These are phyloP conservation scores for Vanilla planifolia DNA, from an alignment of 106 monocot species.

Conservation along the genomic window DNA sequence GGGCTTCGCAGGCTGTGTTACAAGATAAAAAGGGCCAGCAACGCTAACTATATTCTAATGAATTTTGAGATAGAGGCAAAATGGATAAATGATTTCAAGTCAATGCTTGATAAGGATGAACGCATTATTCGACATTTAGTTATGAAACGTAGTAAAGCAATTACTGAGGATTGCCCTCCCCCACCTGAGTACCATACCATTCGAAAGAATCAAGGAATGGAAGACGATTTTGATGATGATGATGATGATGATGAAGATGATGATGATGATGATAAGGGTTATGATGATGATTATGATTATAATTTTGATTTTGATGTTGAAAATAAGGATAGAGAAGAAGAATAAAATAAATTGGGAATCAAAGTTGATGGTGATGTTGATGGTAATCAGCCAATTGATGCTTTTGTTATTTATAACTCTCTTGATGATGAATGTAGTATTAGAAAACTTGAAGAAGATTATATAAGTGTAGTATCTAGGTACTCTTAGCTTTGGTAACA, in stretches of 20 bases:
- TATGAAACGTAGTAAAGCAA: constrained; percentile 75
- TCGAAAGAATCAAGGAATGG: constrained; percentile 14
- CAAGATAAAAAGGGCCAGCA: constrained; percentile 79
- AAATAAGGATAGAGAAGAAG: too few relatives aligned
- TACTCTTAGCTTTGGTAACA: too few relatives aligned
- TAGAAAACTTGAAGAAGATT: too few relatives aligned
- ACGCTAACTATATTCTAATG: constrained; percentile 91
- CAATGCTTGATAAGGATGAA: constrained; percentile 75
- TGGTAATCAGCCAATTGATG: too few relatives aligned
- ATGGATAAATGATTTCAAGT: constrained; percentile 76
- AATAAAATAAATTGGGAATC: too few relatives aligned
- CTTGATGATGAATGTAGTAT: too few relatives aligned
- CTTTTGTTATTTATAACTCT: too few relatives aligned
- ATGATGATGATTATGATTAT: neutral
- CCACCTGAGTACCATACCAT: constrained; percentile 74
- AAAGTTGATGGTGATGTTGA: too few relatives aligned
- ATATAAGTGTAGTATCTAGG: too few relatives aligned
- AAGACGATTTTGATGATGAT: constrained; percentile 34
- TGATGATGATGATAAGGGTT: constrained; percentile 22
- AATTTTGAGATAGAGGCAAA: constrained; percentile 90
- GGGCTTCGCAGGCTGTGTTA: constrained; percentile 81
- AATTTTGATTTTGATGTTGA: too few relatives aligned
- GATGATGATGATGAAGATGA: constrained; percentile 25
- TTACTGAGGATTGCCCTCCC: constrained; percentile 77
- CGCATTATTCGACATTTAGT: constrained; percentile 86